A percentile compares a stretch with the other conserved stretches of the same genome.
Evolutionary conservation across 768 basidiomycete species (phyloP).

Genomic region (Pleurotus salmoneostramineus): DNA sequence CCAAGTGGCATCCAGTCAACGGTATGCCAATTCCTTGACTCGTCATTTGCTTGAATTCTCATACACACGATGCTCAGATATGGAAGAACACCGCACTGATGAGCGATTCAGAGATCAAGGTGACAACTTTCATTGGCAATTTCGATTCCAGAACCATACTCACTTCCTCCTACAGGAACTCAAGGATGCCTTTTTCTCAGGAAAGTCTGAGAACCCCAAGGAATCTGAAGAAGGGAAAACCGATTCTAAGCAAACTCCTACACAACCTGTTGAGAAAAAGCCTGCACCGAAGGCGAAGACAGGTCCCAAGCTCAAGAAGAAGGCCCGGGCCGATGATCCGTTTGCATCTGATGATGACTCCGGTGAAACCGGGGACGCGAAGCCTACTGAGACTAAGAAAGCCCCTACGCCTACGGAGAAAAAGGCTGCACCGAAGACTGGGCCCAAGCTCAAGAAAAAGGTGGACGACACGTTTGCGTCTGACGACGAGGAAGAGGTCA

Average conservation of each 20-base stretch:
- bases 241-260: background rate
- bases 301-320: background rate
- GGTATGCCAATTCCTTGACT: slow-evolving; percentile 27
- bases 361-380: slow-evolving; percentile 12
- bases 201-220: slow-evolving; percentile 11
- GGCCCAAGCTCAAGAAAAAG: slow-evolving; percentile 37
- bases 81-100: slow-evolving; percentile 66
- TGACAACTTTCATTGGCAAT: slow-evolving; percentile 15
- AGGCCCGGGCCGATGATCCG: slow-evolving; percentile 43
- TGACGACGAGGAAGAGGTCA: slow-evolving; percentile 30
- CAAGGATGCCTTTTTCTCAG: slow-evolving; percentile 43
- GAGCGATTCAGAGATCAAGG: slow-evolving; percentile 61
- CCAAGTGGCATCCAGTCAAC: slow-evolving; percentile 69
- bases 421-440: background rate
- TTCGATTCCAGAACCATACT: background rate
- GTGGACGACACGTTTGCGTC: slow-evolving; percentile 56
- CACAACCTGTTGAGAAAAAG: background rate
- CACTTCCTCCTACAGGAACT: slow-evolving; percentile 39
- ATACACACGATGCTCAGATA: slow-evolving; percentile 30
- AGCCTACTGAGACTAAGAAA: background rate
- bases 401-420: background rate
- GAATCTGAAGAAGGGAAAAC: slow-evolving; percentile 11
- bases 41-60: background rate
- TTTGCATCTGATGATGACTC: slow-evolving; percentile 26
- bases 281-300: background rate